These are phyloP conservation scores for Coemansia javaensis DNA, from an alignment of 192 early-diverging fungal species.

Conservation along the genomic window DNA sequence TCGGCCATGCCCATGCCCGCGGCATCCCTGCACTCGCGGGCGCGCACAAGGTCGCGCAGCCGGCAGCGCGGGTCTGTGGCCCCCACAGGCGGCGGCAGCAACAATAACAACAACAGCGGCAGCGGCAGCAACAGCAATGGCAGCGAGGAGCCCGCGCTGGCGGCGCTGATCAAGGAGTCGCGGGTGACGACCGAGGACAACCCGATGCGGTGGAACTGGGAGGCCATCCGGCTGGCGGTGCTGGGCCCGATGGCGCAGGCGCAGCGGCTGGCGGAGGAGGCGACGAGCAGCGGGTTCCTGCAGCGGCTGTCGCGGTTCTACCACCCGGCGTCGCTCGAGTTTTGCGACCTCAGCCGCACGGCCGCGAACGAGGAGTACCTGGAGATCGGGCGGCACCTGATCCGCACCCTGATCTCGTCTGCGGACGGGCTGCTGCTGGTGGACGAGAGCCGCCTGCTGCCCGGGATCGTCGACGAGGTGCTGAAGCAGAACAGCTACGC, in stretches of 20 bases:
- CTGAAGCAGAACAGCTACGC: constrained; percentile 35
- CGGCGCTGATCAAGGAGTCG: constrained; percentile 30
- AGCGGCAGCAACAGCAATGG: constrained; percentile 6
- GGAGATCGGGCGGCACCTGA: constrained; percentile 48
- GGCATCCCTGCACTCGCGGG: constrained; percentile 24
- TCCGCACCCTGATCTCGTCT: constrained; percentile 43
- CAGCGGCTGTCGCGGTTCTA: constrained; percentile 34
- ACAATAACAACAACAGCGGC: no score
- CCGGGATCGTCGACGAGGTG: constrained; percentile 45
- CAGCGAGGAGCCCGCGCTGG: constrained; percentile 27
- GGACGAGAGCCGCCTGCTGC: constrained; percentile 42
- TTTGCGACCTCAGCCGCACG: constrained; percentile 47
- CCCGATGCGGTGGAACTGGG: constrained; percentile 50
- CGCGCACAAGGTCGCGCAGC: constrained; percentile 49
- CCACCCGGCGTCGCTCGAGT: constrained; percentile 45
- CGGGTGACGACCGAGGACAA: constrained; percentile 43
- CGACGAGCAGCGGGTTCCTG: constrained; percentile 23
- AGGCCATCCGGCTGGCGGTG: constrained; percentile 25
- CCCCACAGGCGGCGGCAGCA: constrained; percentile 2
- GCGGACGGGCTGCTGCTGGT: constrained; percentile 47
- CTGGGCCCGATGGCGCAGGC: constrained; percentile 22
- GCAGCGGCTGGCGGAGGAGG: constrained; percentile 30
- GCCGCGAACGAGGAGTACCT: constrained; percentile 44
- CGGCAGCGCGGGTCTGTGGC: constrained; percentile 32
- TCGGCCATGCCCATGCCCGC: constrained; percentile 17